These are phyloP conservation scores for Rhypophila decipiens DNA, from an alignment of 495 filamentous ascomycete genomes.

Conservation along the genomic window DNA sequence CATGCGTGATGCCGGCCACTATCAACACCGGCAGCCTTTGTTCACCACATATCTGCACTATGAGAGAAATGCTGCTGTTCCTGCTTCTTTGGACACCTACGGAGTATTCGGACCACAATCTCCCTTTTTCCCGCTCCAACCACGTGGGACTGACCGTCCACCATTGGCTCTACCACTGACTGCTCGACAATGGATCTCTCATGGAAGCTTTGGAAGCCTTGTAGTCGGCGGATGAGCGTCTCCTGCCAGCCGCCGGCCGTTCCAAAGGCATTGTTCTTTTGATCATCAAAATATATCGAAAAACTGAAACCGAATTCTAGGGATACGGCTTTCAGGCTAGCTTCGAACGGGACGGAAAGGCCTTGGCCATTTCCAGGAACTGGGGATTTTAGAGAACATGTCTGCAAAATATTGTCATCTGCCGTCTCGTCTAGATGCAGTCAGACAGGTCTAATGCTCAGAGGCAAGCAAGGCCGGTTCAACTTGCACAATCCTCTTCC, in stretches of 20 bases:
- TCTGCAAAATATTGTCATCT: constrained; percentile 2
- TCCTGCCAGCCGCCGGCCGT: constrained; percentile 5
- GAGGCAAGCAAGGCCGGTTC: background rate
- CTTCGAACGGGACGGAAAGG: constrained; percentile 13
- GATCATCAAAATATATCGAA: background rate
- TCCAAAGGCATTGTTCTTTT: background rate
- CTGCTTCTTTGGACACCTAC: background rate
- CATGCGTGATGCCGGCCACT: no score
- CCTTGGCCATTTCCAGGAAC: constrained; percentile 18
- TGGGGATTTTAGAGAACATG: constrained; percentile 9
- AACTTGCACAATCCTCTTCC: no score
- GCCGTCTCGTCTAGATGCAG: constrained; percentile 14
- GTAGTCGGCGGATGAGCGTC: constrained; percentile 11
- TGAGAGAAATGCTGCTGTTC: background rate
- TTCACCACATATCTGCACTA: background rate
- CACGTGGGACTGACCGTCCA: constrained; percentile 13
- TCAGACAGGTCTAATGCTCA: background rate
- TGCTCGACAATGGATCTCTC: background rate
- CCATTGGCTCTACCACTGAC: background rate
- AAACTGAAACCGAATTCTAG: constrained; percentile 14
- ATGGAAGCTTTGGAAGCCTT: constrained; percentile 7
- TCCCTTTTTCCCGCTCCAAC: constrained; percentile 13
- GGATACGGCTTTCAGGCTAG: constrained; percentile 17
- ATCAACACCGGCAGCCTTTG: background rate
- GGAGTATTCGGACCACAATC: background rate